A percentile compares a stretch with the other conserved stretches of the same genome.
These are phyloP conservation scores for Fraxinus velutina DNA, from an alignment of 305 asterid species.

Conservation along the genomic window DNA sequence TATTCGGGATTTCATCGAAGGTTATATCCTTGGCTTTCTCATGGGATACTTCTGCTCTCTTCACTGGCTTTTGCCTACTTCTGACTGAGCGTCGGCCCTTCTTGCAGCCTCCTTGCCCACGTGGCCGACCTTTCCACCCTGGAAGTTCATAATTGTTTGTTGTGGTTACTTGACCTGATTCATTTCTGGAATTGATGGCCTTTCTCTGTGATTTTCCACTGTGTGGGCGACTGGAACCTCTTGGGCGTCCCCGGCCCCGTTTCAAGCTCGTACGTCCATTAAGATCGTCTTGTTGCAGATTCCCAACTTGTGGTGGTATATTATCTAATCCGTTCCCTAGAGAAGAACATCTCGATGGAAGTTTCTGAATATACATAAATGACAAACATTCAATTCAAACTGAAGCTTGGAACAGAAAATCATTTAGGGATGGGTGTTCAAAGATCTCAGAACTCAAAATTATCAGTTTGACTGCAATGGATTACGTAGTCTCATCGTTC, in stretches of 20 bases:
- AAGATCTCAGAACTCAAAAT: background rate
- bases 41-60: constrained; percentile 10
- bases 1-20: constrained; percentile 27
- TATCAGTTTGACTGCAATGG: background rate
- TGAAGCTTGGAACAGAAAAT: background rate
- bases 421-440: background rate
- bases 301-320: constrained; percentile 27
- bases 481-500: background rate
- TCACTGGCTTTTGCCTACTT: constrained; percentile 41
- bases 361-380: constrained; percentile 36
- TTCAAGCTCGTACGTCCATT: constrained; percentile 29
- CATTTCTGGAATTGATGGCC: constrained; percentile 29
- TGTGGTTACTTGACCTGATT: constrained; percentile 24
- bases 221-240: constrained; percentile 41
- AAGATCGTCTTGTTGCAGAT: constrained; percentile 35
- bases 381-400: background rate
- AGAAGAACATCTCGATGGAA: constrained; percentile 35
- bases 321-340: constrained; percentile 30
- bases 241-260: constrained; percentile 63
- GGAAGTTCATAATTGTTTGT: constrained; percentile 33
- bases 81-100: constrained; percentile 45
- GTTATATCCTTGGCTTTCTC: constrained; percentile 16
- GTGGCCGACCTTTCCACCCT: constrained; percentile 49
- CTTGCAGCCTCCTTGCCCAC: constrained; percentile 46
- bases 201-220: constrained; percentile 46